Base-by-base conservation (phyloP, 1,284 basidiomycete species). In the Rhodotorula mucilaginosa region DNA sequence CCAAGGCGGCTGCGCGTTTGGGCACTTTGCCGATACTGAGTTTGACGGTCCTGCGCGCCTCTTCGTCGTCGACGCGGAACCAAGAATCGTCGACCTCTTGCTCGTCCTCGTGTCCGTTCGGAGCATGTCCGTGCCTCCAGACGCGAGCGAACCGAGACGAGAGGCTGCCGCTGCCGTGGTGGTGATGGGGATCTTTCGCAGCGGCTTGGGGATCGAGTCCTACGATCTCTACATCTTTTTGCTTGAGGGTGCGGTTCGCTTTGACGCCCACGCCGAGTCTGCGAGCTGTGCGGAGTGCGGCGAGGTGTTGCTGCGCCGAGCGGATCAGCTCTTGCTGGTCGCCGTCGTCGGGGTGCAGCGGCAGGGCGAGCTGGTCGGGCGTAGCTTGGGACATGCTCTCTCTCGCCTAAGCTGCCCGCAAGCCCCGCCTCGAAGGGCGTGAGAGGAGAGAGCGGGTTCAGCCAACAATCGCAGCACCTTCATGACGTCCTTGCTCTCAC, bases 51-150 rank as follows among this genome's bases (percentile, higher is more conserved):
- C 57, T 31, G 7, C 31, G 19, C 12, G 21, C 19, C 16, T 23
- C 44, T 5, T 56, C 61, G 52, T 56, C 61, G 23, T 54, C 19
- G 21, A 51, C 8, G 5, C 19, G 5, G 48, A 71, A 71, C 54
- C 52, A 71, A 31, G 46, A 39, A 47, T 71, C 70, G 39, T 51
- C 70, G 29, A 71, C 70, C 56, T 71, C 66, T n/a, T 64, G 47
- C 5, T 65, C 54, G 19, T 46, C 47, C 4, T 44, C 15, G 31
- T 44, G 10, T 1, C 1, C 49, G 21, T 31, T 19, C 29, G 18
- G 44, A 19, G n/a, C 26, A 21, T 23, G 49, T 21, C 19, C 49
- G 18, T 19, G 49, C 19, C 49, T 23, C 49, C 54, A 26, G 26
- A 29, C 26, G 26, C 54, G 54, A 56, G 12, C 16, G 26, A 56